Evolutionary conservation across 345 rosid species (phyloP), one percentile per base, ranked within the genome.

Genomic region (Camelina sativa): DNA sequence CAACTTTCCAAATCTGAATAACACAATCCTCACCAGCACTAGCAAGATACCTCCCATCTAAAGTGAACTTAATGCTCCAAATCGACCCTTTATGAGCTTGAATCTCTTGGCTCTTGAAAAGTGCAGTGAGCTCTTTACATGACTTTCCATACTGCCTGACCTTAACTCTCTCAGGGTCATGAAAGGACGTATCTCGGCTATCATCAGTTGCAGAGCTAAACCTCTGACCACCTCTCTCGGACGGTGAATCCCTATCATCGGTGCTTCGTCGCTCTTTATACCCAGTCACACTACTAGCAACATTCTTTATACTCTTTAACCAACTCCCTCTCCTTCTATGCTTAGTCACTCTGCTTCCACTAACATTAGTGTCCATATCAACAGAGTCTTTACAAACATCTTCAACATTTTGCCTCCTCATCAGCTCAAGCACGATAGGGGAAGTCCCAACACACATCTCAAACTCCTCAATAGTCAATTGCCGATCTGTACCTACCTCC

Each of bases 151-250:
- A 89, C 80, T 89, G 97, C 80, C 88, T 83, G 32, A 89, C 96
- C 84, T 87, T 86, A 73, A 94, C 97, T 80, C 90, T 82, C 85
- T 94, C 98, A 0, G 89, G 93, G 43, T 90, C 96, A 34, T 89
- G 96, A 84, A 89, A 89, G 0, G 89, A 86, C 53, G 77, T 81
- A 54, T 94, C 97, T 75, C 91, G 96, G 79, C 96, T 89, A 72
- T 94, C 98, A 86, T 91, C 98, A 3, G 98, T 91, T 17, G 91
- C 97, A 28, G 98, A 91, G 81, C 97, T 89, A 8, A 90, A 91
- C 82, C 98, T 86, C 76, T 90, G 80, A 47, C 96, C 94, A 57
- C 94, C 97, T 84, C 80, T 89, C 69, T 91, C 98, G 0, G 98
- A 94, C 2, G 85, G 82, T 9, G 95, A 88, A 73, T 94, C 97